Conservation (phyloP, 352 stramenopile species). For the Peronospora destructor region DNA sequence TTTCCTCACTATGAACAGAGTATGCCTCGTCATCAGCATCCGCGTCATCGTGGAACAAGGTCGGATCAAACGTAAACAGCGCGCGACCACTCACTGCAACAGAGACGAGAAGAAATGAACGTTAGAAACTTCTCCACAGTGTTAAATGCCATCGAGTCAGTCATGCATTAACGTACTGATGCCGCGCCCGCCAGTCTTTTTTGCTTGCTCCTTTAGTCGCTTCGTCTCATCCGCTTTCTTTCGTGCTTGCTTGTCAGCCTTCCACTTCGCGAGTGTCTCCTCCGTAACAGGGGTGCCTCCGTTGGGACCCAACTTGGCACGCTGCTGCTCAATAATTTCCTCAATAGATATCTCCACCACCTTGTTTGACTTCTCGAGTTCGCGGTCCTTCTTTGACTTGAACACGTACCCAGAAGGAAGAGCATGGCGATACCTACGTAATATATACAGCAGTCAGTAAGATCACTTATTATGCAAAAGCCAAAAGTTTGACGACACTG, state of each 20-base stretch:
- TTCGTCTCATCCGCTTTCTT: conserved; percentile 81
- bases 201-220: conserved; percentile 77
- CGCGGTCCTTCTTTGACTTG: conserved; percentile 83
- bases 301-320: conserved; percentile 76
- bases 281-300: conserved; percentile 84
- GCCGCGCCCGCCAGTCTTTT: conserved; percentile 75
- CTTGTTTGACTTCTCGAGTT: conserved; percentile 79
- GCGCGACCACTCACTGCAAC: conserved; percentile 85
- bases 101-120: conserved; percentile 11
- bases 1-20: conserved; percentile 54
- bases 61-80: conserved; percentile 87
- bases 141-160: not conserved
- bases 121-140: conserved; percentile 1
- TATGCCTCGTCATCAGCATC: conserved; percentile 84
- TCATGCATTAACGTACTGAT: conserved; percentile 59
- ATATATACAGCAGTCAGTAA: conserved; percentile 2
- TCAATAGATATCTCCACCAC: conserved; percentile 82
- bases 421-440: conserved; percentile 66
- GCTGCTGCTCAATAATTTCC: conserved; percentile 88
- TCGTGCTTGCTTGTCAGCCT: conserved; percentile 70
- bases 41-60: conserved; percentile 87
- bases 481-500: not conserved
- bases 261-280: conserved; percentile 86
- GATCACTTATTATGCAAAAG: not conserved
- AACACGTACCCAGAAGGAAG: conserved; percentile 84